Evolutionary conservation across 2,329 filamentous ascomycete species (phyloP), one percentile per base, ranked within the genome.

Genomic region (Epichloe festucae): DNA sequence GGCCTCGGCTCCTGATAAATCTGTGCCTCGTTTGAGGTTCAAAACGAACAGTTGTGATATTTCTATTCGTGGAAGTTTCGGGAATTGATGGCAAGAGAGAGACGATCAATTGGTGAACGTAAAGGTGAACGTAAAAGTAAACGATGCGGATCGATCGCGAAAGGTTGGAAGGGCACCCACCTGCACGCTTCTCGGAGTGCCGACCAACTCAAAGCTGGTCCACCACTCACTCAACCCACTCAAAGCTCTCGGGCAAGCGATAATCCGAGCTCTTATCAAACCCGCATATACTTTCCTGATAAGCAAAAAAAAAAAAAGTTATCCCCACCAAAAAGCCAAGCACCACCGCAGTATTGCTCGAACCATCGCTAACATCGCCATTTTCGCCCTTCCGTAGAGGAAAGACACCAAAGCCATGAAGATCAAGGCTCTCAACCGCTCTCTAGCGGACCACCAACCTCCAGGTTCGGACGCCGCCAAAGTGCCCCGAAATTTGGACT

Each of bases 401-500:
- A 43, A 35, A 31, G 21, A 46, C 7, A 51, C 19, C 7, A 72
- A 46, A 10, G 50, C 19, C 7, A 72, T 72, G 78, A 82, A 80
- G 70, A 78, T 82, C 60, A 81, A 81, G 70, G 81, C 84, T 49
- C 77, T 89, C 60, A 81, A 75, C 57, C 79, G 84, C 59, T 79
- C 84, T 31, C 71, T 79, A 42, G 73, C 78, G 60, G 77, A 80
- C 52, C 76, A 82, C 59, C 82, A 86, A 67, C 76, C 83, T 31
- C 76, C 82, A 17, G 84, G 84, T 54, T 81, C 81, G 51, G 77
- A 78, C 65, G 78, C 82, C 50, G 69, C 79, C 49, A 84, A 82
- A 62, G 72, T 79, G 60, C 80, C 54, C 54, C 78, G 82, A 58
- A 87, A 87, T 63, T 76, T 94, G 62, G 87, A 95, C 70, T 86